Base-by-base conservation (phyloP, 2,329 filamentous ascomycete genomes). In the Septoria linicola region DNA sequence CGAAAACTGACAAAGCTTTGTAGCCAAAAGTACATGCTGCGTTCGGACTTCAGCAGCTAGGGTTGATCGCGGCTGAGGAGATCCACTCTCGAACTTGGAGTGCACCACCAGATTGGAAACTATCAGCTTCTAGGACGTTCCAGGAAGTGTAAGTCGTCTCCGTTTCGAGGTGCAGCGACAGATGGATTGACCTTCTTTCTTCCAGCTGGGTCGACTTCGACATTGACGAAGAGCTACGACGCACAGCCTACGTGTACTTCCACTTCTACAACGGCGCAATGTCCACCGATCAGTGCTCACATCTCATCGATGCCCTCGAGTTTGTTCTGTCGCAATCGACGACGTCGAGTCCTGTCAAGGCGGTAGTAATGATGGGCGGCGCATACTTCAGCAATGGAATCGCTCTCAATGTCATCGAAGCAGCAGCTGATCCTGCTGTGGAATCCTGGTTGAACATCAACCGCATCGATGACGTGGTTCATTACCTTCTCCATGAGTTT, bases 361-460 rank as follows among this genome's bases (percentile, higher is more conserved):
- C 70, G 0, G 54, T 70, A 4, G 67, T 72, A 1, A 63, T 74
- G 16, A 69, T 74, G 62, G 72, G 71, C 37, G 72, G 72, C 25
- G 61, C 66, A 4, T 74, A 74, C 54, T 74, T 74, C 58, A 72
- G 68, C 63, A 74, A 74, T 50, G 72, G 72, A 21, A 72, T 74
- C 41, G 70, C 72, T 5, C 65, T 74, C 16, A 74, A 74, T 47
- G 70, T 73, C 37, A 74, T 73, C 55, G 72, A 74, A 59, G 66
- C 70, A 14, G 67, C 67, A 1, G 49, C 59, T 4, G 67, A 72
- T 49, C 66, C 72, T 3, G 61, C 70, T 0, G 54, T 65, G 7
- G 72, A 73, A 55, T 73, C 72, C 6, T 74, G 71, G 71, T 59
- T 65, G 34, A 74, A 73, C 59, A 74, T 74, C 67, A 74, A 73